A percentile compares a stretch with the other conserved stretches of the same genome.
Conservation (phyloP, 2,329 filamentous ascomycete genomes). For the Colletotrichum cereale region DNA sequence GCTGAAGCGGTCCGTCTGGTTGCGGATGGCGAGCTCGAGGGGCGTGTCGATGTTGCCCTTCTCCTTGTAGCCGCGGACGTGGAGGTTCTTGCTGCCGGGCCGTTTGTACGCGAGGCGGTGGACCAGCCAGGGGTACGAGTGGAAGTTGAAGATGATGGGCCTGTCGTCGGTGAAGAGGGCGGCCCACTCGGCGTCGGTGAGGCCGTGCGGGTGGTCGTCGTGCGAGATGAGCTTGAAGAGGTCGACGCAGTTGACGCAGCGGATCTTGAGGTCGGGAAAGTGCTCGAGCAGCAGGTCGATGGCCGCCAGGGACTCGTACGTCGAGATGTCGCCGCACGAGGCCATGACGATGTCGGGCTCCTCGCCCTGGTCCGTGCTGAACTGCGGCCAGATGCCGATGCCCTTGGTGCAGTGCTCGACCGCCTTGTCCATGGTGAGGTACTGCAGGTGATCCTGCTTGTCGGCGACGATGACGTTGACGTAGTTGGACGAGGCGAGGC, state of each 20-base stretch:
- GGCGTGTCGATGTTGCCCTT: constrained; percentile 89
- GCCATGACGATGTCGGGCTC: constrained; percentile 84
- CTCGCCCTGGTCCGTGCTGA: constrained; percentile 75
- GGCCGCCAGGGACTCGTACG: constrained; percentile 80
- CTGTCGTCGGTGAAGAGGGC: constrained; percentile 79
- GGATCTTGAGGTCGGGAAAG: constrained; percentile 79
- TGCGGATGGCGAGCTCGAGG: constrained; percentile 81
- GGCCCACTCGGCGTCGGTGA: constrained; percentile 74
- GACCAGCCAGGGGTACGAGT: constrained; percentile 85
- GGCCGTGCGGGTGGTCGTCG: constrained; percentile 78
- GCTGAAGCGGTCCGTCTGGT: constrained; percentile 82
- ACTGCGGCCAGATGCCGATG: constrained; percentile 82
- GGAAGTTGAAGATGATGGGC: constrained; percentile 87
- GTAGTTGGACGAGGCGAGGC: constrained; percentile 79
- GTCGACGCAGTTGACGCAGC: constrained; percentile 85
- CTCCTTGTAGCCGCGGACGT: constrained; percentile 84
- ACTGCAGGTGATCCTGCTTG: constrained; percentile 84
- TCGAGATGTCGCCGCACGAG: constrained; percentile 80
- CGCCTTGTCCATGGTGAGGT: constrained; percentile 78
- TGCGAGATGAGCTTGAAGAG: constrained; percentile 83
- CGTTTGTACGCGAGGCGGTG: constrained; percentile 83
- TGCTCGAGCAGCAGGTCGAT: constrained; percentile 79
- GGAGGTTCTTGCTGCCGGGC: constrained; percentile 74
- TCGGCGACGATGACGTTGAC: constrained; percentile 86
- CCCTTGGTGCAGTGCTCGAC: constrained; percentile 84